Conservation (phyloP, 208 protist genomes). For the Trypanosoma cruzi region DNA sequence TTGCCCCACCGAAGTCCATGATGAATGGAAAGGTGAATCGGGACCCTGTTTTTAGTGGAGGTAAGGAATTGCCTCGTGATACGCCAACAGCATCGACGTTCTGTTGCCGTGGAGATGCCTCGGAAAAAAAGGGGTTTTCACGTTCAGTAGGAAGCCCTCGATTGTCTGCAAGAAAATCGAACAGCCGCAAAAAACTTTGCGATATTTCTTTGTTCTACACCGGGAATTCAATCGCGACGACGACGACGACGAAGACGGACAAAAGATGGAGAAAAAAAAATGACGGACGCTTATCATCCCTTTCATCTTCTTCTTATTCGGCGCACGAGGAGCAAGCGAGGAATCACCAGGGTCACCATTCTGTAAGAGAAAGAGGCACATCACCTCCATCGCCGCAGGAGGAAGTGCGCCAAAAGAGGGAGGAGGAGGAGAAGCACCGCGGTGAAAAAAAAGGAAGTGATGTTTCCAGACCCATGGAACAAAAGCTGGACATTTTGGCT, state of each 20-base stretch:
- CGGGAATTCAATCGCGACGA: neutral
- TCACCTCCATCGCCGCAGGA: neutral
- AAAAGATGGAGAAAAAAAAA: neutral
- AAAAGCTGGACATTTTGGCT: neutral
- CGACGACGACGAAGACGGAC: neutral
- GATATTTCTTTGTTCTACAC: slow-evolving; percentile 23
- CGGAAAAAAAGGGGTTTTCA: neutral
- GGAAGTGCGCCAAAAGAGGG: neutral
- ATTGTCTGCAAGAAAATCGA: neutral
- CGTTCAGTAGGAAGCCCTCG: neutral
- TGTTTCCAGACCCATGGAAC: too few species aligned
- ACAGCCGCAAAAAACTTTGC: neutral
- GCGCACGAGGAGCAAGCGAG: neutral
- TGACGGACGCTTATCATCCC: neutral
- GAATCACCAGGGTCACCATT: neutral
- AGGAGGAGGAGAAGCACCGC: neutral
- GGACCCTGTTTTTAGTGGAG: neutral
- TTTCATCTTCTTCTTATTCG: neutral
- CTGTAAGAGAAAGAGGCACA: neutral
- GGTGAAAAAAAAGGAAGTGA: neutral
- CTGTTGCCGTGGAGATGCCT: neutral
- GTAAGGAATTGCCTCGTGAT: neutral
- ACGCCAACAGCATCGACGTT: neutral
- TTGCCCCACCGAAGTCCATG: neutral
- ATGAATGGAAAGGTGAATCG: neutral